Base-by-base conservation (phyloP, 805 yeast species). In the Hanseniaspora lachancei region DNA sequence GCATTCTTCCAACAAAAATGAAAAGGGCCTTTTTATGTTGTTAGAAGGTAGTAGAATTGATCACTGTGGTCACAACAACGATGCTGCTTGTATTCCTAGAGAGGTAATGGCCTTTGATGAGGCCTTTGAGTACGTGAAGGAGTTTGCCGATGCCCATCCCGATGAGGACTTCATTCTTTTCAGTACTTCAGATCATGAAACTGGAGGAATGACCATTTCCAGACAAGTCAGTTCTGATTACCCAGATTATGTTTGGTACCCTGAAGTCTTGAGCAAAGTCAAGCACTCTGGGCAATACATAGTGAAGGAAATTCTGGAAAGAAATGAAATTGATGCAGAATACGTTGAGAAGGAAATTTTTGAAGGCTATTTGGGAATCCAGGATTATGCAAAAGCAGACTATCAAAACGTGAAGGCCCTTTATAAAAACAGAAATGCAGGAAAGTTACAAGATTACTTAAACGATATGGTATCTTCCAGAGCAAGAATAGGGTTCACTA, bases 11-110 rank as follows among this genome's bases (percentile, higher is more conserved):
- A 77, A 95, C 0, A 70, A 76, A 60, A 76, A 86, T 61, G 93
- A 87, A 20, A 70, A 84, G 60, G 97, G 97, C 0, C 89, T 89
- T 68, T 89, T 89, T 72, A 68, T 89, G 57, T 67, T 89, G 68
- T 79, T 89, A 54, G 96, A 89, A 72, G 96, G 96, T 20, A 86
- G 95, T 6, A 77, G 96, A 68, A 89, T 89, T 63, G 97, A 89
- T 70, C 96, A 89, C 66, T 96, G 95, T 6, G 96, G 96, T 46
- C 97, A 89, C 70, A 82, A 78, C 62, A 89, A 89, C 65, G 97
- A 89, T 67, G 91, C 97, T 12, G 91, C 91, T 7, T 95, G 96
- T 9, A 96, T 89, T 71, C 95, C 86, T 6, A 77, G 89, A 64
- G 97, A 89, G 69, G 91, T 87, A 4, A 72, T 89, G 62, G 96